Evolutionary conservation across 768 basidiomycete species (phyloP).

Genomic region (Neoboletus brunneissimus): DNA sequence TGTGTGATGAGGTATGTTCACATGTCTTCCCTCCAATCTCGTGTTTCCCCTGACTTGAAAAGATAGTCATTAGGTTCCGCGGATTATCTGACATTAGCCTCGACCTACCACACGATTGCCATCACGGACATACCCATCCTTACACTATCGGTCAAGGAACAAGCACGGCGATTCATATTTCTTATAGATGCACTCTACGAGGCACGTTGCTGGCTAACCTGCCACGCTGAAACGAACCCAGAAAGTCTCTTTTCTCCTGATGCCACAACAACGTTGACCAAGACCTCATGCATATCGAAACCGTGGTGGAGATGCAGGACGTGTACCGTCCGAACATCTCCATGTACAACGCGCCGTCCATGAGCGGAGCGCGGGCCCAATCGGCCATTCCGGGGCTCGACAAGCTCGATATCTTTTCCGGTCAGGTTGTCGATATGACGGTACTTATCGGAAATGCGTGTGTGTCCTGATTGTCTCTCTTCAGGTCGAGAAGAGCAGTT

Average conservation of each 20-base stretch:
- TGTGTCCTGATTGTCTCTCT: background rate
- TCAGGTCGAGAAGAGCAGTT: background rate
- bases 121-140: slow-evolving; percentile 31
- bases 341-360: slow-evolving; percentile 20
- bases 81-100: background rate
- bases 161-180: slow-evolving; percentile 58
- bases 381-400: slow-evolving; percentile 38
- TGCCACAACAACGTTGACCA: background rate
- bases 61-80: background rate
- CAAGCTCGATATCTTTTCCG: slow-evolving; percentile 52
- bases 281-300: slow-evolving; percentile 42
- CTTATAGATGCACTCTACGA: slow-evolving; percentile 50
- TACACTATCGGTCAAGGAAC: slow-evolving; percentile 48
- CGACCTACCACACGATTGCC: slow-evolving; percentile 37
- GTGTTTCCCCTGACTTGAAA: background rate
- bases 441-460: background rate
- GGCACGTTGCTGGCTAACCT: slow-evolving; percentile 37
- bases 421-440: slow-evolving; percentile 19
- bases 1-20: slow-evolving; percentile 39
- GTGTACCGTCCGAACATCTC: slow-evolving; percentile 55
- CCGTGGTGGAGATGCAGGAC: slow-evolving; percentile 47
- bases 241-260: slow-evolving; percentile 53
- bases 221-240: slow-evolving; percentile 38
- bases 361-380: slow-evolving; percentile 29
- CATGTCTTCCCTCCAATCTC: background rate